These are phyloP conservation scores for Warburgia ugandensis DNA, from an alignment of 164 flowering plant genomes.

Conservation along the genomic window DNA sequence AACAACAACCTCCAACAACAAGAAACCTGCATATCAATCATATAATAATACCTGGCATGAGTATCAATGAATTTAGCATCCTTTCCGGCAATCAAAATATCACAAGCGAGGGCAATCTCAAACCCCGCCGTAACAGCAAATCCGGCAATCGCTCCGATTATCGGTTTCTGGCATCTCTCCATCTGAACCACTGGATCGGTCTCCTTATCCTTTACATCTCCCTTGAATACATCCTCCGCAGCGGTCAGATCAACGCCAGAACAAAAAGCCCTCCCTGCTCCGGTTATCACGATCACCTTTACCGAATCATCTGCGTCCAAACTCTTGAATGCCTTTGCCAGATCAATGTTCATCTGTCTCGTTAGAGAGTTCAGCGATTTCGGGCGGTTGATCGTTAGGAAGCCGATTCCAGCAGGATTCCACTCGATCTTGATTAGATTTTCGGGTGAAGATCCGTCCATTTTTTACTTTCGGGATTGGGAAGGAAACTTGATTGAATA, in stretches of 20 bases:
- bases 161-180: constrained; percentile 78
- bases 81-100: constrained; percentile 61
- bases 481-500: no score
- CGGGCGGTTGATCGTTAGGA: constrained; percentile 77
- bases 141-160: constrained; percentile 75
- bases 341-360: constrained; percentile 50
- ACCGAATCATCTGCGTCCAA: constrained; percentile 59
- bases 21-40: no score
- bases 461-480: no score
- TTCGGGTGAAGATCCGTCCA: constrained; percentile 24
- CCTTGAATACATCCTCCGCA: constrained; percentile 91
- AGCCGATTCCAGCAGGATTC: constrained; percentile 47
- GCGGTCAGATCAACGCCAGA: constrained; percentile 85
- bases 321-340: constrained; percentile 56
- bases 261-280: constrained; percentile 80
- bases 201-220: constrained; percentile 73
- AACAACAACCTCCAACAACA: no score
- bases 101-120: constrained; percentile 87
- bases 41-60: constrained; percentile 86
- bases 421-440: constrained; percentile 44
- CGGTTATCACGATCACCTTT: constrained; percentile 57
- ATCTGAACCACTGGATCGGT: constrained; percentile 70
- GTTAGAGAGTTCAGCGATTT: constrained; percentile 74
- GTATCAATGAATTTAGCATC: constrained; percentile 83
- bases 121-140: constrained; percentile 95